A percentile compares a stretch with the other conserved stretches of the same genome.
These are phyloP conservation scores for Solanum sitiens DNA, from an alignment of 257 asterid species.

Conservation along the genomic window DNA sequence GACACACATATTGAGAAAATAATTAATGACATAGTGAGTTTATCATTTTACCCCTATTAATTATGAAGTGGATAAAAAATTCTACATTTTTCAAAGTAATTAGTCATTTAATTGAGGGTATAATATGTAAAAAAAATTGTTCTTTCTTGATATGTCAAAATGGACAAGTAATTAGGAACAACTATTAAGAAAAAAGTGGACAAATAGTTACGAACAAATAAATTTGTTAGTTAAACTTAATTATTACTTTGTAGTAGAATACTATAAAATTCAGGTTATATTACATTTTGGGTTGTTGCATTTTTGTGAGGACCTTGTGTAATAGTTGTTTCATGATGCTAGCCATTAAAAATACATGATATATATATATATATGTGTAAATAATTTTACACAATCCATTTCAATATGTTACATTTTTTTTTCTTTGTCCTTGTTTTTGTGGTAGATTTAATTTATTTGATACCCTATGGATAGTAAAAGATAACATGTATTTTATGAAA, in stretches of 20 bases:
- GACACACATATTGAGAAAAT: too few species aligned
- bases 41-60: too few species aligned
- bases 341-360: neutral
- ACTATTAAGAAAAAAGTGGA: too few species aligned
- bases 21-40: too few species aligned
- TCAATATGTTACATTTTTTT: neutral
- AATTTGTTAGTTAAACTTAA: neutral
- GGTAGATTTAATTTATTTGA: neutral
- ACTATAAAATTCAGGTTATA: neutral
- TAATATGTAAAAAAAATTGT: rapidly evolving
- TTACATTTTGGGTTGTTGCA: neutral
- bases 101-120: too few species aligned
- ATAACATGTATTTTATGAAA: too few species aligned
- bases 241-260: neutral
- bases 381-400: neutral
- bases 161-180: too few species aligned
- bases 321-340: neutral
- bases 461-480: neutral
- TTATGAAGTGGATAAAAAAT: too few species aligned
- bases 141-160: too few species aligned
- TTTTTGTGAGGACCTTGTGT: neutral
- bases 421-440: neutral
- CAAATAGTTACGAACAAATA: too few species aligned
- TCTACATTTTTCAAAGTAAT: too few species aligned
- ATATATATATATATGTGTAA: too few species aligned